These are phyloP conservation scores for Xylariomycetidae sp. DNA, from an alignment of 2,329 filamentous ascomycete genomes.

Conservation along the genomic window DNA sequence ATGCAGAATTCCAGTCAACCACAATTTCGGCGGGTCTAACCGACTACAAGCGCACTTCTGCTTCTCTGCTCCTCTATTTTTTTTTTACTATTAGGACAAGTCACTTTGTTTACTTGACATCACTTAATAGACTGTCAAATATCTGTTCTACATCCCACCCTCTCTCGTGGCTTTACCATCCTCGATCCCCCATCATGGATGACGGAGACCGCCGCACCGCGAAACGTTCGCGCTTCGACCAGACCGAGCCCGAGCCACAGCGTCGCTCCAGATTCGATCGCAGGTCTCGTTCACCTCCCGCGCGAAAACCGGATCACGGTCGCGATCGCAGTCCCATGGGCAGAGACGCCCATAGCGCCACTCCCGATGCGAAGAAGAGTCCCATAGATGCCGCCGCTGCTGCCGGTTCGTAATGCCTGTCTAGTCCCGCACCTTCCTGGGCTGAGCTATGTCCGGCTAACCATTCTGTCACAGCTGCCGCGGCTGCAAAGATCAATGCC, in stretches of 20 bases:
- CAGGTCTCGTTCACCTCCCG: conserved; percentile 78
- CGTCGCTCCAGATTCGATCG: conserved; percentile 79
- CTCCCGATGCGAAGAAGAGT: conserved; percentile 40
- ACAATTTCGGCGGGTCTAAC: no score
- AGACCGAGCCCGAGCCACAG: conserved; percentile 74
- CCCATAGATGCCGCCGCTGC: conserved; percentile 68
- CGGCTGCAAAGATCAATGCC: conserved; percentile 82
- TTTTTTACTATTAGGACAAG: no score
- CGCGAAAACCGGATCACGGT: conserved; percentile 60
- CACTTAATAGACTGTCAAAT: no score
- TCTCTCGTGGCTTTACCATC: no score
- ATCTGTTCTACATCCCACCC: no score
- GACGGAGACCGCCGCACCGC: conserved; percentile 67
- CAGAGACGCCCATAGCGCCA: conserved; percentile 34
- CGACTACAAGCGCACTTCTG: no score
- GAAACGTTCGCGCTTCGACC: conserved; percentile 92
- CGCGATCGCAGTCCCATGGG: conserved; percentile 77
- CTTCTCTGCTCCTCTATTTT: no score
- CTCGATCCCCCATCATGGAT: conserved; percentile 66
- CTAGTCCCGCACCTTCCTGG: conserved; percentile 23
- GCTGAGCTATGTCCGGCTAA: no score
- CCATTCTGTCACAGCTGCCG: conserved; percentile 60
- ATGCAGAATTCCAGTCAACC: no score
- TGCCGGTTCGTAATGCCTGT: conserved; percentile 54
- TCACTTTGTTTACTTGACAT: no score